phyloP scores from a whole-genome alignment of 306 rosid genomes.

The Medicago lupulina region DNA sequence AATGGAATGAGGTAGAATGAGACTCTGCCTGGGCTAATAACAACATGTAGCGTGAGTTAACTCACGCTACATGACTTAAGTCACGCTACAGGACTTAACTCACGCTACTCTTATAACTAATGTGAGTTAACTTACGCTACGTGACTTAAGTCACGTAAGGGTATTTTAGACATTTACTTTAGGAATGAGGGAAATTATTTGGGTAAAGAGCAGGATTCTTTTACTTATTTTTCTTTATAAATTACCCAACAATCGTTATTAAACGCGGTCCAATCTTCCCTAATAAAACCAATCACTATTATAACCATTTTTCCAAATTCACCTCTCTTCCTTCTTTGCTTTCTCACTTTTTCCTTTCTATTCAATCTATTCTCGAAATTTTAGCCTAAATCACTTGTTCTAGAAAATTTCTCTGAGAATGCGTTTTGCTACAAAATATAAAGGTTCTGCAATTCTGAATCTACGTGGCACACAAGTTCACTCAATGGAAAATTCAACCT shows the following conservation, averaged over 20 bases:
- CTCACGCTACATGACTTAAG: too few relatives aligned
- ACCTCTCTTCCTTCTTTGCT: neutral
- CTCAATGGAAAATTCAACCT: conserved; percentile 56
- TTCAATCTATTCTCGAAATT: neutral
- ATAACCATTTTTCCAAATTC: neutral
- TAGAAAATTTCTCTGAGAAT: conserved; percentile 33
- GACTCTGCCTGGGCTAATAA: too few relatives aligned
- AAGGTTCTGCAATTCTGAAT: conserved; percentile 63
- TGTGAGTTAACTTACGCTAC: too few relatives aligned
- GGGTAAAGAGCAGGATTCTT: too few relatives aligned
- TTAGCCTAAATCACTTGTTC: neutral
- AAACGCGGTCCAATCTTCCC: neutral
- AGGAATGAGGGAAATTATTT: too few relatives aligned
- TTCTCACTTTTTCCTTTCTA: conserved; percentile 19
- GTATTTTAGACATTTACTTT: too few relatives aligned
- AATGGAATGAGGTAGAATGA: too few relatives aligned
- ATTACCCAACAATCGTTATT: conserved; percentile 7
- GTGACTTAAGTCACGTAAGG: too few relatives aligned
- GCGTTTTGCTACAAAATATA: conserved; percentile 69
- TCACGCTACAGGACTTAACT: too few relatives aligned
- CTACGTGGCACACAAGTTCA: conserved; percentile 56
- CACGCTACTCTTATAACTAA: too few relatives aligned
- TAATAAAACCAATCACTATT: neutral
- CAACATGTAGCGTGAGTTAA: too few relatives aligned
- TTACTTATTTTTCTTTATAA: too few relatives aligned